These are phyloP conservation scores for Globisporangium echinulatum DNA, from an alignment of 352 stramenopile species.

Conservation along the genomic window DNA sequence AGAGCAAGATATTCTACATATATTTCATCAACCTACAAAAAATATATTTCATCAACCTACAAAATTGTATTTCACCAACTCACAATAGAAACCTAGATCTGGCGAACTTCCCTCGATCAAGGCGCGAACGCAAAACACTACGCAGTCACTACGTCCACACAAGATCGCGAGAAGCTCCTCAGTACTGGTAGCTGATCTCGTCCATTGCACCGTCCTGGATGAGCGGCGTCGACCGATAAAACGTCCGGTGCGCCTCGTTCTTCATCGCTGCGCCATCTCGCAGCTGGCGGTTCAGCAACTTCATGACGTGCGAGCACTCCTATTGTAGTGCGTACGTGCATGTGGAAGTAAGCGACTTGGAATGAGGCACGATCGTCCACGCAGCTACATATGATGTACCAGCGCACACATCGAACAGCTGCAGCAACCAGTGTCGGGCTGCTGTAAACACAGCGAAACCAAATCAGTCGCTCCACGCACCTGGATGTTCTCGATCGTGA, in stretches of 20 bases:
- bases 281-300: constrained; percentile 61
- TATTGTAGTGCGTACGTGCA: constrained; percentile 4
- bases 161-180: neutral
- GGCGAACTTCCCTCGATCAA: too few species aligned
- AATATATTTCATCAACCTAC: too few species aligned
- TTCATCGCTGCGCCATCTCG: constrained; percentile 44
- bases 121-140: neutral
- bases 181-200: constrained; percentile 9
- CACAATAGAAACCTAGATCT: too few species aligned
- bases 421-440: neutral
- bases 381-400: neutral
- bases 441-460: neutral
- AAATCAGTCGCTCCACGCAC: constrained; percentile 3
- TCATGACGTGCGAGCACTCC: constrained; percentile 66
- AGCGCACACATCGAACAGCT: neutral
- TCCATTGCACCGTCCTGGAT: constrained; percentile 10
- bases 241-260: constrained; percentile 19
- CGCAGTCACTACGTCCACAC: neutral
- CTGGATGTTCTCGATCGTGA: constrained; percentile 78
- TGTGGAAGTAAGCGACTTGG: too few species aligned
- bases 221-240: constrained; percentile 20
- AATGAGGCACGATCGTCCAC: neutral
- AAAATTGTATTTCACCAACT: too few species aligned
- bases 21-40: too few species aligned
- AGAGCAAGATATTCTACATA: too few species aligned